Evolutionary conservation across 1,284 basidiomycete genomes (phyloP).

Genomic region (Fomitiporia mediterranea): DNA sequence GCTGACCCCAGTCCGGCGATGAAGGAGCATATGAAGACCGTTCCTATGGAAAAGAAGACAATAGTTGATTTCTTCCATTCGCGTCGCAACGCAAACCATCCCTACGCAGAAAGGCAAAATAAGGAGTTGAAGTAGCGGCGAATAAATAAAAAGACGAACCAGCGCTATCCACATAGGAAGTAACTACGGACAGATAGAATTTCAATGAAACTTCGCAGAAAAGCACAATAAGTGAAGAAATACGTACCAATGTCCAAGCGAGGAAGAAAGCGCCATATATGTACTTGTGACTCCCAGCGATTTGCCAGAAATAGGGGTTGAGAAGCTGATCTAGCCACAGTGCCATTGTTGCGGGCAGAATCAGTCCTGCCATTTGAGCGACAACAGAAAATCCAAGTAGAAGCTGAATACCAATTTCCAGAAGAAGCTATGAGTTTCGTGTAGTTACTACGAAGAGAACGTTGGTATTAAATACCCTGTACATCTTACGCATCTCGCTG

Average conservation of each 20-base stretch:
- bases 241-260: constrained; percentile 19
- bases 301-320: constrained; percentile 6
- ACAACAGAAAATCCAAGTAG: constrained; percentile 25
- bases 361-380: constrained; percentile 25
- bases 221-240: neutral
- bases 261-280: constrained; percentile 19
- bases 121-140: neutral
- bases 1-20: constrained; percentile 20
- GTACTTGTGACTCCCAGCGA: constrained; percentile 15
- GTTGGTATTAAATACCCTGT: constrained; percentile 20
- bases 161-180: constrained; percentile 18
- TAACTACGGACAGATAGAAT: neutral
- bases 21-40: constrained; percentile 15
- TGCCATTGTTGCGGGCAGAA: constrained; percentile 23
- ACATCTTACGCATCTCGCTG: constrained; percentile 24
- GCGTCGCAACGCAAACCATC: constrained; percentile 22
- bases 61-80: constrained; percentile 22
- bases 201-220: neutral
- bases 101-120: constrained; percentile 6
- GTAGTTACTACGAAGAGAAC: too few species aligned
- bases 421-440: too few species aligned
- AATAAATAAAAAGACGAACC: neutral
- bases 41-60: constrained; percentile 20
- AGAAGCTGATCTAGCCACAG: constrained; percentile 25
- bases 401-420: constrained; percentile 11